Evolutionary conservation across 2,329 filamentous ascomycete species (phyloP), one percentile per base, ranked within the genome.

Genomic region (Meredithiella fracta): DNA sequence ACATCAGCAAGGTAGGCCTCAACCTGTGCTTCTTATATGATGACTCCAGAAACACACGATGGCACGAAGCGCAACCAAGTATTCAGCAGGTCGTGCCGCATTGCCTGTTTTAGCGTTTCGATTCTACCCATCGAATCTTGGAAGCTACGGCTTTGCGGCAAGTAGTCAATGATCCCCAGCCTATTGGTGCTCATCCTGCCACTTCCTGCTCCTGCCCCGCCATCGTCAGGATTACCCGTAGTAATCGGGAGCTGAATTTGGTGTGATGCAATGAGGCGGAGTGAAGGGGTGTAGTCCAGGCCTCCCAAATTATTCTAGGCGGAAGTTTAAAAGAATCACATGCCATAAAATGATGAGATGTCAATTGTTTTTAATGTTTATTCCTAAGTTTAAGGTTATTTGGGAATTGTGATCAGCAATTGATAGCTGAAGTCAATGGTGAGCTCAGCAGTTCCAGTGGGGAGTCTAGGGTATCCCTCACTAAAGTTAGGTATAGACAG

Each of bases 91-190:
- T 49, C 44, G 44, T n/a, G 40, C 20, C 17, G 54, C 47, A 31
- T 20, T 17, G 54, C 17, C 40, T 44, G 47, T 56, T 56, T 56
- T 23, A 50, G 22, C 8, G 38, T 15, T 49, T 49, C 44, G 22
- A 26, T 44, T 22, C 40, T n/a, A 22, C 11, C 40, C 22, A 25
- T 29, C 9, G 44, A 25, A 49, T 17, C 44, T 23, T 20, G 20
- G 22, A 25, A 15, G 8, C 8, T 11, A 49, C n/a, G 22, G 23
- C 11, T 49, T 49, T 25, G 22, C 11, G 9, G 9, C 15, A 25
- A 49, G 23, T n/a, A n/a, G n/a, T 20, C 44, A 25, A 49, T n/a
- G 44, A 44, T 44, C 40, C 40, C 40, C 6, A 44, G 40, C n/a
- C 15, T n/a, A 44, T 34, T 34, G 11, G 11, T 44, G 8, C 40